phyloP scores from a whole-genome alignment of 164 flowering plant genomes.

The Aristolochia californica region DNA sequence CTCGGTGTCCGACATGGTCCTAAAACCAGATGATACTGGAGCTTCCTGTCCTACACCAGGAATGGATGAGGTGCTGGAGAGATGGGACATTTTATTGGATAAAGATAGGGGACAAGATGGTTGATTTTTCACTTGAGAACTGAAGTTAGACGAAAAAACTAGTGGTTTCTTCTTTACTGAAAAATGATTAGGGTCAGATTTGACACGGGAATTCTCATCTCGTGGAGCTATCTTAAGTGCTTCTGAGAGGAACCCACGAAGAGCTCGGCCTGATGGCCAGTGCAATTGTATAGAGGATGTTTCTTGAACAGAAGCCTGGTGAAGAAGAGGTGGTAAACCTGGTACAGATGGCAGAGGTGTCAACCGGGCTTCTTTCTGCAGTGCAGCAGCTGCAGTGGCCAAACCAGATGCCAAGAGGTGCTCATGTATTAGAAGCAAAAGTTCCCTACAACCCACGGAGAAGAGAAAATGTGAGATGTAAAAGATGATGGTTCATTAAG shows the following conservation, averaged over 20 bases:
- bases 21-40: constrained; percentile 21
- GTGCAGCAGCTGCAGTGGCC: constrained; percentile 45
- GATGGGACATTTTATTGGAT: constrained; percentile 18
- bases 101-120: constrained; percentile 20
- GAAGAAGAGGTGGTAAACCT: constrained; percentile 45
- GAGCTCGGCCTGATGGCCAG: constrained; percentile 76
- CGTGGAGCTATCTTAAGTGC: constrained; percentile 19
- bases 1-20: constrained; percentile 31
- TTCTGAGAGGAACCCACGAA: constrained; percentile 49
- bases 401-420: constrained; percentile 90
- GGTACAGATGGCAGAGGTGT: constrained; percentile 68
- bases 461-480: background rate
- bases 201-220: constrained; percentile 24
- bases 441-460: constrained; percentile 52
- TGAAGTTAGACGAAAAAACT: constrained; percentile 37
- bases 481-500: background rate
- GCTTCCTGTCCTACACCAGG: constrained; percentile 25
- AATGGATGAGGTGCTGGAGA: constrained; percentile 25
- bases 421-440: constrained; percentile 84
- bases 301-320: constrained; percentile 58
- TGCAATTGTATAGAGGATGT: constrained; percentile 36
- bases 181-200: constrained; percentile 27
- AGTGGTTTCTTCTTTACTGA: constrained; percentile 47
- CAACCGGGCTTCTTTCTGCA: constrained; percentile 83
- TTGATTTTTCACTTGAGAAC: constrained; percentile 40